Percentiles rank a stretch among this genome's conserved stretches.
Evolutionary conservation across 176 grass and related monocot species (phyloP).

Genomic region (Oryza glumipatula): DNA sequence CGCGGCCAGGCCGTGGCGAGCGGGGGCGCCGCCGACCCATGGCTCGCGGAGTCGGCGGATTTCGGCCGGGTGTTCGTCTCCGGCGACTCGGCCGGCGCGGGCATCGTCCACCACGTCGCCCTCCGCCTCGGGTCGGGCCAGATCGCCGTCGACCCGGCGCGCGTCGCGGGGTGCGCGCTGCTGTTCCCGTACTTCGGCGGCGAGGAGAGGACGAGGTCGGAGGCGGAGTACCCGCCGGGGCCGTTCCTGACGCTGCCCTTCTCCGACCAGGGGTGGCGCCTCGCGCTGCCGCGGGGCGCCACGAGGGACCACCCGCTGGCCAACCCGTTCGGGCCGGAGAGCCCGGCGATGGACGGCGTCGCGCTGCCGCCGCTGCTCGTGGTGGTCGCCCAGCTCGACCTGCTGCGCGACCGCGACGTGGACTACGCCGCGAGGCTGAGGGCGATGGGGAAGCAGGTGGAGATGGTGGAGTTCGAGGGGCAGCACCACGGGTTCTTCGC

Average conservation of each 20-base stretch:
- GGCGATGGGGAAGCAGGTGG: slow-evolving; percentile 43
- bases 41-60: slow-evolving; percentile 45
- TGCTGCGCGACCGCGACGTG: slow-evolving; percentile 48
- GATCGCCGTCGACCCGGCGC: slow-evolving; percentile 35
- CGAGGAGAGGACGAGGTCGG: slow-evolving; percentile 41
- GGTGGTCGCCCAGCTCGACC: slow-evolving; percentile 27
- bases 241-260: slow-evolving; percentile 39
- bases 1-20: neutral
- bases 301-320: slow-evolving; percentile 47
- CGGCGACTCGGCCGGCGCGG: slow-evolving; percentile 46
- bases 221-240: slow-evolving; percentile 59
- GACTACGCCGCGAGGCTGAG: slow-evolving; percentile 42
- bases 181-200: slow-evolving; percentile 64
- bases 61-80: slow-evolving; percentile 34
- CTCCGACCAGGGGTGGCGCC: slow-evolving; percentile 33
- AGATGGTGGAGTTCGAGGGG: slow-evolving; percentile 50
- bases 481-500: slow-evolving; percentile 85
- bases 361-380: slow-evolving; percentile 40
- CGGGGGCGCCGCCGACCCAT: slow-evolving; percentile 7
- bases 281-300: slow-evolving; percentile 38
- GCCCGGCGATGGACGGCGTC: slow-evolving; percentile 34
- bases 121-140: slow-evolving; percentile 24
- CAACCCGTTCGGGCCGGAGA: slow-evolving; percentile 41
- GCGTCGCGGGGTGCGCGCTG: slow-evolving; percentile 50
- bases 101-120: slow-evolving; percentile 47